A percentile compares a stretch with the other conserved stretches of the same genome.
These are phyloP conservation scores for Aspergillus sp. DNA, from an alignment of 2,329 filamentous ascomycete genomes.

Conservation along the genomic window DNA sequence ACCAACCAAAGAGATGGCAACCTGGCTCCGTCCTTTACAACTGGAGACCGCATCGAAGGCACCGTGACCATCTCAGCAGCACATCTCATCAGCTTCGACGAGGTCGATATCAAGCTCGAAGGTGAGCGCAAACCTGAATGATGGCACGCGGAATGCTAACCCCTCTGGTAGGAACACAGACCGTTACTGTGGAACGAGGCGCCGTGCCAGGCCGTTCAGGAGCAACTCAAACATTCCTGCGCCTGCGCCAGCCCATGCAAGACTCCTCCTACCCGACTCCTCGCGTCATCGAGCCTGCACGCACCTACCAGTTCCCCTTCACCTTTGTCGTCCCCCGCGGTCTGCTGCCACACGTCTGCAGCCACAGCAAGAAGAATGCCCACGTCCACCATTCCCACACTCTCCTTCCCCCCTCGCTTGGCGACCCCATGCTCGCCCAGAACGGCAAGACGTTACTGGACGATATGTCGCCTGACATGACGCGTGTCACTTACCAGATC, in stretches of 20 bases:
- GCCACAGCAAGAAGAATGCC: constrained; percentile 56
- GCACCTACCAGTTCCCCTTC: constrained; percentile 64
- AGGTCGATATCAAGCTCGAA: constrained; percentile 62
- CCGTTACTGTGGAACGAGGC: constrained; percentile 60
- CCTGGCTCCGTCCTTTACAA: constrained; percentile 57
- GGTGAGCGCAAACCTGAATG: constrained; percentile 44
- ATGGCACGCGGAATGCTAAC: constrained; percentile 2
- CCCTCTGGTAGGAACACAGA: constrained; percentile 50
- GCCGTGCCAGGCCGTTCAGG: constrained; percentile 59
- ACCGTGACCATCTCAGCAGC: constrained; percentile 54
- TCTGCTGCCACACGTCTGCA: constrained; percentile 64
- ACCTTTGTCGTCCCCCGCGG: constrained; percentile 66
- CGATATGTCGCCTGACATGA: constrained; percentile 67
- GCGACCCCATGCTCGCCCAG: constrained; percentile 59
- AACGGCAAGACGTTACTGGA: constrained; percentile 58
- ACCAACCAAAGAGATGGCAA: constrained; percentile 33
- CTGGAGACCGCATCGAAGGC: constrained; percentile 62
- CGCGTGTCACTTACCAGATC: constrained; percentile 62
- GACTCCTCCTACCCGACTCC: constrained; percentile 58
- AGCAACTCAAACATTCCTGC: constrained; percentile 65
- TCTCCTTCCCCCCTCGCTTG: constrained; percentile 64
- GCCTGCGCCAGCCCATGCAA: constrained; percentile 64
- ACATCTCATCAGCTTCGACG: constrained; percentile 61
- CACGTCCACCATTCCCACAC: constrained; percentile 61
- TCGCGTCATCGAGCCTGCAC: constrained; percentile 58